These are phyloP conservation scores for Chaetomium globosum DNA, from an alignment of 2,329 filamentous ascomycete species.

Conservation along the genomic window DNA sequence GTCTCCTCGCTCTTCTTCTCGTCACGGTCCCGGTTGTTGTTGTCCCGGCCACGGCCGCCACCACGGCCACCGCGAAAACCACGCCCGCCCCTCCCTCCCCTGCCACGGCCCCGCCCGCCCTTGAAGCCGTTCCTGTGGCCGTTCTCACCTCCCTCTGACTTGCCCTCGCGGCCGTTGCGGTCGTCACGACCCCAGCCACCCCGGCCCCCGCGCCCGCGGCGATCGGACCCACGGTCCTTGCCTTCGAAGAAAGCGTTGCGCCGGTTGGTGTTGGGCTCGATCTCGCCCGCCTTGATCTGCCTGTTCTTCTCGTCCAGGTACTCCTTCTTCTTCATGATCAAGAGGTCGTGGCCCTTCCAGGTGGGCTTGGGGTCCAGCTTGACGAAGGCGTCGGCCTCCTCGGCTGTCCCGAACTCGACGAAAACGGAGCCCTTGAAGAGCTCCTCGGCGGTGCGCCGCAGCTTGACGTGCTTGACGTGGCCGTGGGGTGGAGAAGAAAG, in stretches of 20 bases:
- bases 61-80: slow-evolving; percentile 42
- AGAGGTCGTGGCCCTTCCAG: slow-evolving; percentile 78
- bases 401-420: slow-evolving; percentile 83
- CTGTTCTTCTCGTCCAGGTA: slow-evolving; percentile 80
- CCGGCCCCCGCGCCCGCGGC: slow-evolving; percentile 45
- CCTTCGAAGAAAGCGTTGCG: slow-evolving; percentile 55
- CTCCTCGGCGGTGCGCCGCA: slow-evolving; percentile 73
- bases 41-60: slow-evolving; percentile 11
- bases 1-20: slow-evolving; percentile 42
- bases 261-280: slow-evolving; percentile 58
- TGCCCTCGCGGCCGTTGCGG: slow-evolving; percentile 51
- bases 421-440: slow-evolving; percentile 96
- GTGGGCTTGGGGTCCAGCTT: slow-evolving; percentile 76
- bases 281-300: slow-evolving; percentile 70
- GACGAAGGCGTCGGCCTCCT: slow-evolving; percentile 78
- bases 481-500: slow-evolving; percentile 82
- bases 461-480: slow-evolving; percentile 77
- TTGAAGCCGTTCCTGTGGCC: slow-evolving; percentile 63
- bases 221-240: slow-evolving; percentile 41
- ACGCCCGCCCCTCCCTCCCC: slow-evolving; percentile 46
- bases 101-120: slow-evolving; percentile 45
- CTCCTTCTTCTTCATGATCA: slow-evolving; percentile 83
- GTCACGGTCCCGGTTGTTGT: slow-evolving; percentile 38
- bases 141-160: slow-evolving; percentile 50
- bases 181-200: slow-evolving; percentile 43